Conservation (phyloP, 176 grass and related monocot genomes). For the Oryza officinalis region DNA sequence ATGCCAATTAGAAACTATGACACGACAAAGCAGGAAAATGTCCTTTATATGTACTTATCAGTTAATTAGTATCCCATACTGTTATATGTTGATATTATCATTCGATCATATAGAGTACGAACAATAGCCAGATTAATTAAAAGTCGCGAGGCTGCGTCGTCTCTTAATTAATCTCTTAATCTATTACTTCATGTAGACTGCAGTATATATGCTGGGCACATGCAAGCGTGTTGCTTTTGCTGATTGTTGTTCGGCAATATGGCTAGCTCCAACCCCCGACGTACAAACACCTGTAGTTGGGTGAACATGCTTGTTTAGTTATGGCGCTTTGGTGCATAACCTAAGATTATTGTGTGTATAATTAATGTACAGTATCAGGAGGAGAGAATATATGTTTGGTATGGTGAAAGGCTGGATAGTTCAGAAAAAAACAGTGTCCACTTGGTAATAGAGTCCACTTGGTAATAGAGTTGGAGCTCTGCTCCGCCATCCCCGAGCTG, state of each 20-base stretch:
- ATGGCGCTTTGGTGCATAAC: neutral
- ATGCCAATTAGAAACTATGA: neutral
- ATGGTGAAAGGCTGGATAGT: constrained; percentile 32
- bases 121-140: neutral
- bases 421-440: constrained; percentile 3
- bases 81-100: neutral
- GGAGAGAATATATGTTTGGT: constrained; percentile 41
- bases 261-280: neutral
- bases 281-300: neutral
- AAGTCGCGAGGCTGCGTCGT: neutral
- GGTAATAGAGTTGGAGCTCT: neutral
- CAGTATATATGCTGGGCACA: neutral
- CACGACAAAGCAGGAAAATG: neutral
- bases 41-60: neutral
- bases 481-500: neutral
- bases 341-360: neutral
- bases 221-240: neutral
- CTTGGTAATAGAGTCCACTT: constrained; percentile 17
- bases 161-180: neutral
- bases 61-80: neutral
- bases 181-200: neutral
- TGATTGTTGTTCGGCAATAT: neutral
- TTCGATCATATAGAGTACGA: neutral
- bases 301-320: constrained; percentile 6
- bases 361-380: constrained; percentile 11